These are phyloP conservation scores for Gremmenia infestans DNA, from an alignment of 2,329 filamentous ascomycete species.

Conservation along the genomic window DNA sequence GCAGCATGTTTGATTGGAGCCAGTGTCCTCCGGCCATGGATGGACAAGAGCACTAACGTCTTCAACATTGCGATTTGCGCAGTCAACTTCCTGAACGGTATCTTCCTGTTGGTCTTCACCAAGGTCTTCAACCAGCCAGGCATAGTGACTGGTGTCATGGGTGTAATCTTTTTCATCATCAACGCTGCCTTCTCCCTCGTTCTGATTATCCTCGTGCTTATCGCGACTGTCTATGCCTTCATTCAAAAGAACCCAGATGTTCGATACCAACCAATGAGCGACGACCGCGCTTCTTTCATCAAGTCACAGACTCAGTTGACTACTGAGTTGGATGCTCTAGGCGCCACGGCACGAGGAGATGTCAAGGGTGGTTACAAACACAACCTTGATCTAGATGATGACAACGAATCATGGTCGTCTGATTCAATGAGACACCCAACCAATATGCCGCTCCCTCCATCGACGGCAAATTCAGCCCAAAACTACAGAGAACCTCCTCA, in stretches of 20 bases:
- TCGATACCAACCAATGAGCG: conserved; percentile 92
- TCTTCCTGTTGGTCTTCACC: conserved; percentile 87
- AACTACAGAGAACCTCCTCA: conserved; percentile 34
- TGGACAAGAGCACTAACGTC: conserved; percentile 97
- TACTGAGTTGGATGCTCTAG: conserved; percentile 85
- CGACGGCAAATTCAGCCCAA: conserved; percentile 25
- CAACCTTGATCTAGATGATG: conserved; percentile 64
- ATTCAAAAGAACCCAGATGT: conserved; percentile 92
- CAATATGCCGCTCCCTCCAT: conserved; percentile 31
- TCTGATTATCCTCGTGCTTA: conserved; percentile 74
- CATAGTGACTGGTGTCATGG: conserved; percentile 81
- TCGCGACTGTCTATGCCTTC: conserved; percentile 73
- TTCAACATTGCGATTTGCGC: conserved; percentile 92
- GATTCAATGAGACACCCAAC: conserved; percentile 45
- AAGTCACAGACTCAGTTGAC: conserved; percentile 87
- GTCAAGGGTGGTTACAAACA: conserved; percentile 54
- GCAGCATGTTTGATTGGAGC: conserved; percentile 70
- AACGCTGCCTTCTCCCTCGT: conserved; percentile 82
- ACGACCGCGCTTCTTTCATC: conserved; percentile 95
- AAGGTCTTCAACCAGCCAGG: conserved; percentile 78
- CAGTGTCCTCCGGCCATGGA: conserved; percentile 83
- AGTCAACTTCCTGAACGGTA: conserved; percentile 84
- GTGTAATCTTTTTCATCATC: conserved; percentile 81
- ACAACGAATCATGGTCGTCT: conserved; percentile 62
- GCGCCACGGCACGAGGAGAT: conserved; percentile 82